phyloP scores from a whole-genome alignment of 139 green algal species.

The Tetradesmus obliquus region DNA sequence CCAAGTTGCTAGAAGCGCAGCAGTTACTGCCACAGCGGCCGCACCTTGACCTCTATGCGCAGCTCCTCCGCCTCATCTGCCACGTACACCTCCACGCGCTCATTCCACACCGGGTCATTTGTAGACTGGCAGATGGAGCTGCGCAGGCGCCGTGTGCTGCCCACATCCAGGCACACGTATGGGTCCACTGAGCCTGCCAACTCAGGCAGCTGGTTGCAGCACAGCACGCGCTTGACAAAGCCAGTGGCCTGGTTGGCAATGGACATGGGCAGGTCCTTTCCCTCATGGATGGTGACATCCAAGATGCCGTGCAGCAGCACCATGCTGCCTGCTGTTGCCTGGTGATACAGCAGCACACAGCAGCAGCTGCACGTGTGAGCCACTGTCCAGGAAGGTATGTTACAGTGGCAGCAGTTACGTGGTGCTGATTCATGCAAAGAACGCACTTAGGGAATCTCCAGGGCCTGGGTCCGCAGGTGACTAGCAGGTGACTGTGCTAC shows the following conservation, averaged over 20 bases:
- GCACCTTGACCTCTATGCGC: conserved; percentile 31
- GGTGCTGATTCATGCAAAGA: not conserved
- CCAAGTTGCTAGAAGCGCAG: not conserved
- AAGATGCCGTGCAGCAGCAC: conserved; percentile 42
- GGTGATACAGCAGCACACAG: not conserved
- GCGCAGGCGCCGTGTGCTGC: conserved; percentile 22
- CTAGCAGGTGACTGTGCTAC: not conserved
- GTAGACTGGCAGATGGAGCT: not conserved
- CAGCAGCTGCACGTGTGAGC: not conserved
- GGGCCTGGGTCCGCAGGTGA: not conserved
- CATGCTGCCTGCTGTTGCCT: conserved; percentile 18
- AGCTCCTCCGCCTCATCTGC: conserved; percentile 37
- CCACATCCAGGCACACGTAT: conserved; percentile 33
- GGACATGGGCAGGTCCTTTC: conserved; percentile 6
- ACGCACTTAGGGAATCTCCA: not conserved
- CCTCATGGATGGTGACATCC: conserved; percentile 25
- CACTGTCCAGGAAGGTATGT: too few relatives aligned
- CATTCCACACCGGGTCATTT: conserved; percentile 14
- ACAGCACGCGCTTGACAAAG: conserved; percentile 23
- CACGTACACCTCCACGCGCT: conserved; percentile 34
- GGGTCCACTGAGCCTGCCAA: conserved; percentile 36
- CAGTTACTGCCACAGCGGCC: not conserved
- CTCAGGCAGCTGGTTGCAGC: conserved; percentile 14
- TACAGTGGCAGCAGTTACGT: not conserved
- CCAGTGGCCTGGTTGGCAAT: not conserved